These are phyloP conservation scores for Cyanidiococcus yangmingshanensis DNA, from an alignment of 23 red algal genomes.

Conservation along the genomic window DNA sequence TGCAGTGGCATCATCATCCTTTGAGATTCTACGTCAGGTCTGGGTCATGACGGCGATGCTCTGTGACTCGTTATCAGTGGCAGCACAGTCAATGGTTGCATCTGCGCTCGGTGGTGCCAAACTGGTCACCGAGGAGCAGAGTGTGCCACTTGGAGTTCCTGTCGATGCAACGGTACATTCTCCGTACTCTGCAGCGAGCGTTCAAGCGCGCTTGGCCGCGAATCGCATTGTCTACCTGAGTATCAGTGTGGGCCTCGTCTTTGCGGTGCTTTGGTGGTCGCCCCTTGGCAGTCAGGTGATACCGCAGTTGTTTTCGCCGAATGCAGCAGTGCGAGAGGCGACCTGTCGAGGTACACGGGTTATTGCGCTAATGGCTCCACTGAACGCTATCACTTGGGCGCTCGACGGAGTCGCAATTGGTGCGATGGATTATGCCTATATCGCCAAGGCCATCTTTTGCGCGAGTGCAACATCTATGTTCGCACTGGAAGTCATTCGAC, in stretches of 20 bases:
- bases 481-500: slow-evolving; percentile 42
- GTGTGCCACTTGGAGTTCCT: background rate
- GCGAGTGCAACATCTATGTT: slow-evolving; percentile 33
- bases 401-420: slow-evolving; percentile 84
- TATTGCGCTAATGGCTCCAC: slow-evolving; percentile 66
- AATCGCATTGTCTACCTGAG: slow-evolving; percentile 59
- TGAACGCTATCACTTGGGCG: slow-evolving; percentile 77
- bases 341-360: slow-evolving; percentile 47
- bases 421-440: slow-evolving; percentile 50
- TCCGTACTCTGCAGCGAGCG: background rate
- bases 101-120: slow-evolving; percentile 38
- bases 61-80: slow-evolving; percentile 74
- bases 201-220: slow-evolving; percentile 30
- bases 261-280: slow-evolving; percentile 36
- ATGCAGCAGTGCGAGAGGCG: slow-evolving; percentile 45
- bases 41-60: slow-evolving; percentile 60
- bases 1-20: slow-evolving; percentile 56
- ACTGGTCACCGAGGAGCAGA: background rate
- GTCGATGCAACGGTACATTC: background rate
- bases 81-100: slow-evolving; percentile 72
- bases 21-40: slow-evolving; percentile 74
- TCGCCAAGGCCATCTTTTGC: slow-evolving; percentile 57
- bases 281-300: slow-evolving; percentile 31
- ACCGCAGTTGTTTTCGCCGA: slow-evolving; percentile 56
- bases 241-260: slow-evolving; percentile 44